Evolutionary conservation across 2,329 filamentous ascomycete species (phyloP), one percentile per base, ranked within the genome.

Genomic region (Beauveria scarabaeidicola): DNA sequence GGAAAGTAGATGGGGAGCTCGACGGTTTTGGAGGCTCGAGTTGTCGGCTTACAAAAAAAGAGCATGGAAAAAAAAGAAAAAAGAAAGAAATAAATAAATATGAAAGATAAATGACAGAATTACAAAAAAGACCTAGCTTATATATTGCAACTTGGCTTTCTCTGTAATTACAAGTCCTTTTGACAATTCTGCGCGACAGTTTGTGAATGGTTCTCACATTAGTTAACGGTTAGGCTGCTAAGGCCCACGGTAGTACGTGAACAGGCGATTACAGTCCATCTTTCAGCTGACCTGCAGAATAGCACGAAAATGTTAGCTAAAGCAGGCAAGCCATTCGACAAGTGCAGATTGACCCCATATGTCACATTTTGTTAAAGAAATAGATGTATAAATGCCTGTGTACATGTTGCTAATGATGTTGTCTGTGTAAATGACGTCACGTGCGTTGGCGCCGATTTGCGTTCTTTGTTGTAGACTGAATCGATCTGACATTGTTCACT

Each of bases 371-470:
- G 32, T 36, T 5, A 36, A 6, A 15, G n/a, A 5, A 36, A 36
- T 36, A 15, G 5, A 36, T 36, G 1, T 36, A 15, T 36, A 5
- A 15, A 6, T 36, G 11, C 13, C 32, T 15, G 5, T 13, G 32
- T 36, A 36, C 5, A 41, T 41, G 10, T 43, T 8, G 32, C 19
- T n/a, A 38, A 21, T 15, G 15, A 19, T 25, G 15, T 15, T 6
- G 15, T 13, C 13, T 3, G 29, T 53, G 21, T 40, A 17, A 36
- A 46, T 59, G 57, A 41, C 57, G 57, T 59, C 57, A 59, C 57
- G 57, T 59, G 57, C 29, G 23, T 15, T 53, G 41, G 57, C 43
- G 50, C 17, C 50, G 41, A 53, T 47, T 48, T 7, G 21, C 50
- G 29, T 40, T 52, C 23, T 48, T 48, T 11, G 17, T 13, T 5